phyloP scores from a whole-genome alignment of 2,329 filamentous ascomycete species.

The Chrysosphaeria jannelii region DNA sequence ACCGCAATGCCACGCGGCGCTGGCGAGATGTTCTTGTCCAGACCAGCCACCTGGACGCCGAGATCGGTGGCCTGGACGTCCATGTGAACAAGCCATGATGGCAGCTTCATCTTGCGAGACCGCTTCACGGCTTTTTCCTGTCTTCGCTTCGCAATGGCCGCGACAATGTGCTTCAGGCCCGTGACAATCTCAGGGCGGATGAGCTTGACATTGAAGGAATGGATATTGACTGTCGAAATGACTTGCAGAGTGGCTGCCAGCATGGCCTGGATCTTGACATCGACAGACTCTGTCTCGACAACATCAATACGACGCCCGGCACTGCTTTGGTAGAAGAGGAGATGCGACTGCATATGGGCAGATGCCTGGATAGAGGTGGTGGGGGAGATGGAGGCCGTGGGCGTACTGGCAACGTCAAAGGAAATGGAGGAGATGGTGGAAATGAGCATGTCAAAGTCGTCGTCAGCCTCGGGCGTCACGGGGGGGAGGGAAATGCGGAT shows the following conservation, averaged over 20 bases:
- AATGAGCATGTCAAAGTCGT: slow-evolving; percentile 85
- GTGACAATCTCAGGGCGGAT: slow-evolving; percentile 78
- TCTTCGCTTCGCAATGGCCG: no score
- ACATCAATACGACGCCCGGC: slow-evolving; percentile 61
- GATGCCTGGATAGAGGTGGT: slow-evolving; percentile 69
- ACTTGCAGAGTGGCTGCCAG: slow-evolving; percentile 69
- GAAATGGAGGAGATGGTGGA: slow-evolving; percentile 85
- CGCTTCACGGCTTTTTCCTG: slow-evolving; percentile 36
- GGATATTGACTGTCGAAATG: slow-evolving; percentile 45
- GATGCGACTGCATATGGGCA: slow-evolving; percentile 57
- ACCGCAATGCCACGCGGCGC: slow-evolving; percentile 58
- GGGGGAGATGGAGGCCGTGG: slow-evolving; percentile 53
- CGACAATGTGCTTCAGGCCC: slow-evolving; percentile 72
- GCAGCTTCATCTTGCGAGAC: slow-evolving; percentile 23
- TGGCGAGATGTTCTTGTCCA: slow-evolving; percentile 57
- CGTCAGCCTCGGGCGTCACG: slow-evolving; percentile 30
- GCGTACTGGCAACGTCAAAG: slow-evolving; percentile 82
- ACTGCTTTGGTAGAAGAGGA: slow-evolving; percentile 82
- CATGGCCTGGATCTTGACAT: slow-evolving; percentile 59
- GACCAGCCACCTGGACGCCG: slow-evolving; percentile 66
- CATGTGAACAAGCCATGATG: slow-evolving; percentile 58
- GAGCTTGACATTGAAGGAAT: slow-evolving; percentile 71
- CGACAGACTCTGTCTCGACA: slow-evolving; percentile 61
- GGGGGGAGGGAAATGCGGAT: slow-evolving; percentile 67
- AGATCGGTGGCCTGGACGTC: slow-evolving; percentile 71